Base-by-base conservation (phyloP, 805 yeast genomes). In the Maudiozyma pseudohumilis region DNA sequence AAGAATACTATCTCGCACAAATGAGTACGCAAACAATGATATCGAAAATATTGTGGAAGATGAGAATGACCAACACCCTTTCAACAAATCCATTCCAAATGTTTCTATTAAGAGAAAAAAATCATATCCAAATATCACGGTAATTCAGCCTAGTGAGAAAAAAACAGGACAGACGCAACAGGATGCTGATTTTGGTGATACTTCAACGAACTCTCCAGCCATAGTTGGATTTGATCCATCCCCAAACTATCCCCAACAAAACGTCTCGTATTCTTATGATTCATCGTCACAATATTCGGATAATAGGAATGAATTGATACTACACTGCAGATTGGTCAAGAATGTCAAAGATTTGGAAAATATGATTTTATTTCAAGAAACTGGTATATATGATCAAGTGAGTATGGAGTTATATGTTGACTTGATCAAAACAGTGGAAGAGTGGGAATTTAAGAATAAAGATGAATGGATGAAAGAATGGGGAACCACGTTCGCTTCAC, bases 401-500 rank as follows among this genome's bases (percentile, higher is more conserved):
- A 62, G 73, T 18, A 69, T 73, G 50, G 81, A 75, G 48, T 58
- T 75, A 20, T 75, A 75, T 48, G 75, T 73, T 27, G 81, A 75
- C 41, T 56, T 75, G 36, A 56, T 69, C 44, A 71, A 68, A 46
- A 64, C 72, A 57, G 76, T 70, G 5, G 70, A 70, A 48, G 64
- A 69, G 40, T 75, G 75, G 56, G 80, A 75, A 42, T 55, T 56
- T 36, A 64, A 58, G 40, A 62, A 60, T 36, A 59, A 60, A 41
- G 62, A 58, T 40, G 63, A 65, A 55, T 72, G 72, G 62, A 61
- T 72, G 27, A 63, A 61, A 31, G 57, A 63, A 48, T 75, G 81
- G 81, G 73, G 79, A 0, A 75, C 74, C 39, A 66, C 77, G 2
- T 56, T 75, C 27, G 76, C 79, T 6, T 71, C 79, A 24, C 82